phyloP scores from a whole-genome alignment of 2,329 filamentous ascomycete genomes.

The Ophiocordyceps camponoti-saundersi region DNA sequence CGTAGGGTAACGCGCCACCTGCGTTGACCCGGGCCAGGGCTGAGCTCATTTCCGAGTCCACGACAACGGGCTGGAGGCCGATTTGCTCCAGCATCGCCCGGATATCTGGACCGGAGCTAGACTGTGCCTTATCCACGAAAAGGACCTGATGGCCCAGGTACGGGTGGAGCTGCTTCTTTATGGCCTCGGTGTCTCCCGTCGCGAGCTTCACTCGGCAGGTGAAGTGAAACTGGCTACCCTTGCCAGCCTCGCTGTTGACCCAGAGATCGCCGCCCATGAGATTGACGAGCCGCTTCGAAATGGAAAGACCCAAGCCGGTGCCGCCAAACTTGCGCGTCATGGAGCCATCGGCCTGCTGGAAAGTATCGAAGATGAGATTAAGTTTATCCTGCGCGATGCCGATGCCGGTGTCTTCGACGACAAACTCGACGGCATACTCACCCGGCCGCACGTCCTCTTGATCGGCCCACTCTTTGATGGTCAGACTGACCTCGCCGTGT shows the following conservation, averaged over 20 bases:
- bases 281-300: constrained; percentile 86
- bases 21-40: constrained; percentile 34
- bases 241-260: constrained; percentile 84
- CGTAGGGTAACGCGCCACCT: constrained; percentile 53
- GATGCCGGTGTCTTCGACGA: constrained; percentile 90
- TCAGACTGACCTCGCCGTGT: constrained; percentile 85
- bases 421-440: constrained; percentile 89
- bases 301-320: constrained; percentile 83
- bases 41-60: constrained; percentile 58
- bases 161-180: constrained; percentile 72
- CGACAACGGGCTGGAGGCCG: constrained; percentile 65
- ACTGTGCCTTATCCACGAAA: constrained; percentile 84
- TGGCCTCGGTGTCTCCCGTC: constrained; percentile 57
- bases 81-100: constrained; percentile 61
- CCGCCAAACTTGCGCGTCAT: constrained; percentile 94
- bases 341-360: constrained; percentile 94
- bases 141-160: constrained; percentile 86
- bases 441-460: constrained; percentile 46
- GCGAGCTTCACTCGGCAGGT: constrained; percentile 82
- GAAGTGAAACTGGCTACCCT: constrained; percentile 91
- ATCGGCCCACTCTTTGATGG: constrained; percentile 55
- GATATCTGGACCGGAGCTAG: constrained; percentile 60
- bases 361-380: constrained; percentile 94
- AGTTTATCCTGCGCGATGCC: constrained; percentile 92
- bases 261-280: constrained; percentile 94